Evolutionary conservation across 768 basidiomycete genomes (phyloP).

Genomic region (Dioszegia hungarica): DNA sequence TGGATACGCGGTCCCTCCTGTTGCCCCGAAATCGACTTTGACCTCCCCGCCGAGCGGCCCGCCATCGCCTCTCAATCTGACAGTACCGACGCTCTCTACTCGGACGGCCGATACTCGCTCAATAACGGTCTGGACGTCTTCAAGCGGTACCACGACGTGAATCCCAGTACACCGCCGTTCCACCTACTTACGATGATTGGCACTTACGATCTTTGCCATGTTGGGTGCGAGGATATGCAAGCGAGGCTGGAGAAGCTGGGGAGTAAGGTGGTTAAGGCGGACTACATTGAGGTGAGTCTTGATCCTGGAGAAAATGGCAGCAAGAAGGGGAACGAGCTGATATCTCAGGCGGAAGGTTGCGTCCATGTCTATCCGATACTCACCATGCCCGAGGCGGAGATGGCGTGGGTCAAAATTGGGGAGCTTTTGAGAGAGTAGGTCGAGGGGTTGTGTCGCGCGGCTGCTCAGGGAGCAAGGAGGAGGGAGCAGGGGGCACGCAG

Average conservation of each 20-base stretch:
- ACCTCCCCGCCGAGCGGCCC: neutral
- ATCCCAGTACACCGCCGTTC: neutral
- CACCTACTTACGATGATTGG: conserved; percentile 10
- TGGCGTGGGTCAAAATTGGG: conserved; percentile 5
- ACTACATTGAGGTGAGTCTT: conserved; percentile 17
- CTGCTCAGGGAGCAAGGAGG: too few relatives aligned
- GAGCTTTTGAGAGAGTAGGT: neutral
- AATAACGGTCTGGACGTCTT: conserved; percentile 12
- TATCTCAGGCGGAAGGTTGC: conserved; percentile 13
- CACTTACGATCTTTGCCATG: conserved; percentile 17
- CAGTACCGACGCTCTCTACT: neutral
- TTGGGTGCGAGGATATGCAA: conserved; percentile 5
- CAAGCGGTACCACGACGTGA: neutral
- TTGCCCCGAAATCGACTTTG: conserved; percentile 1
- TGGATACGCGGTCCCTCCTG: conserved; percentile 14
- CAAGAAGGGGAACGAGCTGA: too few relatives aligned
- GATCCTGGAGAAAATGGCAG: too few relatives aligned
- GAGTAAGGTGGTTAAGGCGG: conserved; percentile 3
- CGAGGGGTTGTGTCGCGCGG: too few relatives aligned
- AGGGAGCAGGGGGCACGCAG: too few relatives aligned
- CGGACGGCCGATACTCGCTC: conserved; percentile 6
- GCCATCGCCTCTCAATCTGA: neutral
- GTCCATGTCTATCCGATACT: conserved; percentile 21
- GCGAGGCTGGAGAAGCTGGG: conserved; percentile 2
- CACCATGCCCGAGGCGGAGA: neutral